phyloP scores from a whole-genome alignment of 305 asterid genomes.

The Rubia tinctorum region DNA sequence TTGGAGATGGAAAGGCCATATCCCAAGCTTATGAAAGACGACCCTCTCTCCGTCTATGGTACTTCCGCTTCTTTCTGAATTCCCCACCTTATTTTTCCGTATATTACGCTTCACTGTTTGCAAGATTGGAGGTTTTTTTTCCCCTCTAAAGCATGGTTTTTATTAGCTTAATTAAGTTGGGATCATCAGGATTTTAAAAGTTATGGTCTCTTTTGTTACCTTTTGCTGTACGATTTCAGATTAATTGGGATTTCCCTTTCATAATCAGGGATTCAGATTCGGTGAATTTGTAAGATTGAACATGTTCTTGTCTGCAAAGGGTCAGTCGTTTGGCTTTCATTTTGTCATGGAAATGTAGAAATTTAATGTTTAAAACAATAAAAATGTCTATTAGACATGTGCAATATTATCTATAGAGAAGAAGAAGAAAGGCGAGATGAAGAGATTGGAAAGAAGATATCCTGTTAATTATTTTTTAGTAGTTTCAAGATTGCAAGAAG shows the following conservation, averaged over 20 bases:
- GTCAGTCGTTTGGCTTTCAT: not conserved
- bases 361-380: not conserved
- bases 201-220: not conserved
- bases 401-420: not conserved
- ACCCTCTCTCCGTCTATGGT: conserved; percentile 80
- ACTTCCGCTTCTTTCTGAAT: not conserved
- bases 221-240: not conserved
- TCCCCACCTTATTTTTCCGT: not conserved
- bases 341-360: not conserved
- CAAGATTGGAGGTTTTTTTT: not conserved
- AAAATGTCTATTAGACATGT: not conserved
- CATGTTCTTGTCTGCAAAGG: not conserved
- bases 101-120: not conserved
- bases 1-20: conserved; percentile 61
- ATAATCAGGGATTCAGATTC: not conserved
- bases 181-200: not conserved
- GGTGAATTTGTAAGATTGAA: not conserved
- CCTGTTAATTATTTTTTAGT: not conserved
- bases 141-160: not conserved
- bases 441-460: not conserved
- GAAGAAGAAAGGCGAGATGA: not conserved
- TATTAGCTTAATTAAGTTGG: not conserved
- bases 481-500: not conserved
- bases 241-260: not conserved
- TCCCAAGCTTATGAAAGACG: conserved; percentile 60